Evolutionary conservation across 345 rosid species (phyloP), one percentile per base, ranked within the genome.

Genomic region (Mallotus nudiflorus): DNA sequence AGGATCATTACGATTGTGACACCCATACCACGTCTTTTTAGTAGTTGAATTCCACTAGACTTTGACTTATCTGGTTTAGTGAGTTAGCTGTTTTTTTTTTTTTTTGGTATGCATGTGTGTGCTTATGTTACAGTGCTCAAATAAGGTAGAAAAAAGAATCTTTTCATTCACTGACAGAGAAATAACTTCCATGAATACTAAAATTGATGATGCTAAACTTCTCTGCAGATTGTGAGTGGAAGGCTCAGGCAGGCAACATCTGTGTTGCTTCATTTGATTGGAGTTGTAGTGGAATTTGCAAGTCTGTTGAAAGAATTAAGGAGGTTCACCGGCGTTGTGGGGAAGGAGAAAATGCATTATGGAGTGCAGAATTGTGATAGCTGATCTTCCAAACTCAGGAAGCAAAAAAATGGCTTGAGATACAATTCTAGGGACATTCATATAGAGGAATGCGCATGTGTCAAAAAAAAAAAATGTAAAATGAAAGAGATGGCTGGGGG

Each of bases 201-300:
- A 16, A 53, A 27, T 24, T 52, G 22, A 39, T 44, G 22, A 64
- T 51, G 22, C 13, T 22, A 50, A 50, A 68, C n/a, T 53, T 62
- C 51, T 42, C 62, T 14, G 31, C 85, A 93, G 97, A 93, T 75
- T 91, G 97, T 16, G 96, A 93, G 82, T 93, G 98, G 97, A 93
- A 89, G 72, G 97, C 94, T 25, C 98, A 91, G 75, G 98, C 98
- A 0, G 96, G 98, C 70, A 93, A 91, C 70, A 50, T 83, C 56
- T 93, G 97, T 24, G 91, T 88, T 74, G 98, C 98, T 73, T 91
- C 95, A 28, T 94, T 89, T 42, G 96, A 91, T 52, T 94, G 97
- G 97, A 86, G 79, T 72, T 94, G 96, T 81, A 88, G 97, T 14
- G 97, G 97, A 55, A 77, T 94, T 18, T 94, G 98, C 87, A 90